Evolutionary conservation across 2,329 filamentous ascomycete species (phyloP), one percentile per base, ranked within the genome.

Genomic region (Byssochlamys sp.): DNA sequence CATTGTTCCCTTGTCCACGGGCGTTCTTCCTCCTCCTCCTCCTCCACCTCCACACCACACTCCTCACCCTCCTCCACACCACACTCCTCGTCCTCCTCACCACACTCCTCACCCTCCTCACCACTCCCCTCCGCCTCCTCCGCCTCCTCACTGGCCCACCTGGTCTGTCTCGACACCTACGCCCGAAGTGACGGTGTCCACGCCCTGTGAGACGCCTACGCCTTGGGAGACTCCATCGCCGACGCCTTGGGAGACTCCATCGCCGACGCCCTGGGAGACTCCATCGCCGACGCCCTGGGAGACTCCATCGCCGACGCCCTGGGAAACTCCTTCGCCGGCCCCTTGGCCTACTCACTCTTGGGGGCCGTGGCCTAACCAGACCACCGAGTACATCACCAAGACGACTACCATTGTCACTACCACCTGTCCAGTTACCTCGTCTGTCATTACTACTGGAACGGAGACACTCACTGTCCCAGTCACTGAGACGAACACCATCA

Each of bases 401-500:
- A 55, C 52, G 4, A n/a, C 29, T 29, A 55, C 53, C n/a, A 12
- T 25, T 25, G 27, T 55, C 29, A 55, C 53, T 29, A 55, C 53
- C 1, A 26, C 33, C 39, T 55, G 29, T 31, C 53, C 53, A 26
- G 59, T 59, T 35, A 35, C 49, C 50, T 54, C 54, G 3, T 31
- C 24, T 45, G 57, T 52, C 35, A 53, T 60, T 19, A 51, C 60
- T 14, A 61, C 60, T 51, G 63, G 59, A 31, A 57, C 56, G 12
- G 27, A 53, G 25, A 56, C 62, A 39, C 58, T 56, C 50, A 33
- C 45, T 9, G 55, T 62, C 55, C 58, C 57, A 33, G 35, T 63
- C 48, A 61, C 59, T 24, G 4, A 50, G 50, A 59, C 59, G 12
- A 50, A 52, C 45, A 55, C 59, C 6, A 45, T 59, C 12, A 57